Base-by-base conservation (phyloP, 2,329 filamentous ascomycete species). In the Phyllosticta citribraziliensis region DNA sequence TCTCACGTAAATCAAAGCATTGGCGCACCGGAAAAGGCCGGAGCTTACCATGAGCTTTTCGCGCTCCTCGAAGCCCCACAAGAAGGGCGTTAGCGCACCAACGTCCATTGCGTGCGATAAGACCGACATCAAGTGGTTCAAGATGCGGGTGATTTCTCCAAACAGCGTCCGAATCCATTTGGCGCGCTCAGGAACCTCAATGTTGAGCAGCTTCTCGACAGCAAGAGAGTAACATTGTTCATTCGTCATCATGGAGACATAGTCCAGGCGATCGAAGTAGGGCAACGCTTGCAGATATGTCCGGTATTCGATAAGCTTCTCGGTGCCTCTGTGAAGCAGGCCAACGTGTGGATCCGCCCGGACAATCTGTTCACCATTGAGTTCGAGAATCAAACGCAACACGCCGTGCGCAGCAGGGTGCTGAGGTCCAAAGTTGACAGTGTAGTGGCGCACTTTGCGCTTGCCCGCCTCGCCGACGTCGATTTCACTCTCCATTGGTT, bases 211-310 rank as follows among this genome's bases (percentile, higher is more conserved):
- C 83, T 99, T 99, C 84, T 99, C 94, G 61, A 97, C 93, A 20
- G 91, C 94, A 67, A 99, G 83, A 47, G 91, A 86, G 78, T 91
- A 99, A 73, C 91, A 96, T 79, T 99, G 94, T 82, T 99, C 94
- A 78, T 99, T 99, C 71, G 94, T 99, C 94, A 99, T 99, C 95
- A 99, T 99, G 71, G 91, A 97, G 69, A 97, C 92, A 77, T 99
- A 99, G 78, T 99, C 94, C 75, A 99, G 83, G 69, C 94, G 91
- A 79, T 99, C 94, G 75, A 99, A 99, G 82, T 99, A 99, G 61
- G 94, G 94, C 73, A 99, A 82, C 62, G 94, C 94, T 82, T 99
- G 94, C 72, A 97, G 84, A 74, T 99, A 99, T 69, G 93, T 96
- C 84, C 96, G 97, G 84, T 99, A 99, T 82, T 99, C 94, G 78